Evolutionary conservation across 1,284 basidiomycete species (phyloP).

Genomic region (Ceraceosorus guamensis): DNA sequence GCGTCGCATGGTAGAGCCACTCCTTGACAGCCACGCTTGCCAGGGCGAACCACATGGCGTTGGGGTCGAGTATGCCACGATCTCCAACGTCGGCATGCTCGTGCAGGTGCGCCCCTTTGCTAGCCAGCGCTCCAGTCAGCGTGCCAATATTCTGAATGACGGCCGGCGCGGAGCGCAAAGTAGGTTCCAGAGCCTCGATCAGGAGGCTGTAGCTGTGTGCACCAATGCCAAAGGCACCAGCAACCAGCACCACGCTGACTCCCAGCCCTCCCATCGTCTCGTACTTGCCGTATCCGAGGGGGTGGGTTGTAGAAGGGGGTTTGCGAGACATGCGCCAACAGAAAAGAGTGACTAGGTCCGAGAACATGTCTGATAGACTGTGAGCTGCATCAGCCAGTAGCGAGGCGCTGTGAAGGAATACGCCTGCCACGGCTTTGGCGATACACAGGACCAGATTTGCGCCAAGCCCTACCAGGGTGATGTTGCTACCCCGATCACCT

Average conservation of each 20-base stretch:
- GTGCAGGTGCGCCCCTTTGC: conserved; percentile 54
- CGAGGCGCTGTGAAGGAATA: conserved; percentile 66
- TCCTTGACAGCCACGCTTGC: conserved; percentile 77
- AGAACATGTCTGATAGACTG: conserved; percentile 74
- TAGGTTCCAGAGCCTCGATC: conserved; percentile 58
- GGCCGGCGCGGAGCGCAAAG: conserved; percentile 54
- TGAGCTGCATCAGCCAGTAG: conserved; percentile 92
- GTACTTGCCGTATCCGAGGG: conserved; percentile 80
- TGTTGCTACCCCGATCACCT: conserved; percentile 45
- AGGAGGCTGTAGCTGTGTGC: conserved; percentile 83
- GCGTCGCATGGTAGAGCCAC: conserved; percentile 64
- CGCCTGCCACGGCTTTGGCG: conserved; percentile 62
- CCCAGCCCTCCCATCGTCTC: conserved; percentile 84
- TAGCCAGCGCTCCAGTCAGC: conserved; percentile 52
- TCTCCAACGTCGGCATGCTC: conserved; percentile 54
- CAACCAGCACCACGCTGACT: conserved; percentile 68
- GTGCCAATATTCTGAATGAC: conserved; percentile 58
- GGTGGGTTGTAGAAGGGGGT: conserved; percentile 68
- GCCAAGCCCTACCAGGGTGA: conserved; percentile 61
- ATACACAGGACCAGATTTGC: conserved; percentile 75
- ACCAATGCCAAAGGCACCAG: conserved; percentile 81
- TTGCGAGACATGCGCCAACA: conserved; percentile 81
- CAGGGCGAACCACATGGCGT: conserved; percentile 92
- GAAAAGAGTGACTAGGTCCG: conserved; percentile 86
- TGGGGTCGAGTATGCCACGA: conserved; percentile 65